Base-by-base conservation (phyloP, 2,329 filamentous ascomycete genomes). In the Hypoxylon sp. region DNA sequence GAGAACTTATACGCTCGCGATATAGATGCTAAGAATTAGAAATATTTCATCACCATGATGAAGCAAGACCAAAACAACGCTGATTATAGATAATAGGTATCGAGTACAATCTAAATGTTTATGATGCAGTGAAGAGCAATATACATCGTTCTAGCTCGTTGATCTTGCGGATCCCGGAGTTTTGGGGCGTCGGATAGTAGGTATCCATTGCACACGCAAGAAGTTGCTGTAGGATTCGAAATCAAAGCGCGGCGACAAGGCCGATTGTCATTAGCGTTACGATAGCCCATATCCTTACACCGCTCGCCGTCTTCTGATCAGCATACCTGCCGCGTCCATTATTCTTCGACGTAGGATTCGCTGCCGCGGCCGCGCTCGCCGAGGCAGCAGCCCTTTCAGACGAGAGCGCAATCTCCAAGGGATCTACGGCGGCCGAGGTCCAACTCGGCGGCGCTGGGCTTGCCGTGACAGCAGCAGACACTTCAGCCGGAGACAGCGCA, bases 381-480 rank as follows among this genome's bases (percentile, higher is more conserved):
- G 52, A 22, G 0, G 69, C 33, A 4, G 63, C 52, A 4, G 63
- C 52, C 3, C 46, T 61, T 29, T 35, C 17, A 1, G 68, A 66
- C 14, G 72, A 66, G 10, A 67, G 37, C 17, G 47, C 35, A 6
- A 39, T 13, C 2, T 67, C 72, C 50, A 62, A 71, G 1, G 53
- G 63, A 11, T 71, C 47, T 2, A 50, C 62, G 8, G 71, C 71
- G 8, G 72, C 71, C 2, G 63, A 47, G 4, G 73, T 73, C 73
- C 73, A 75, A 29, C 73, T 74, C 3, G 72, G 51, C 6, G 73
- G 71, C 24, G 73, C 74, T 13, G 72, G 62, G 44, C 59, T 70
- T 22, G 71, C 73, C 44, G 72, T 67, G 29, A 73, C 64, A 14
- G 70, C 67, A 17, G 64, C 39, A 5, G 22, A 50, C 35, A 63